These are phyloP conservation scores for Camelina laxa DNA, from an alignment of 345 rosid species.

Conservation along the genomic window DNA sequence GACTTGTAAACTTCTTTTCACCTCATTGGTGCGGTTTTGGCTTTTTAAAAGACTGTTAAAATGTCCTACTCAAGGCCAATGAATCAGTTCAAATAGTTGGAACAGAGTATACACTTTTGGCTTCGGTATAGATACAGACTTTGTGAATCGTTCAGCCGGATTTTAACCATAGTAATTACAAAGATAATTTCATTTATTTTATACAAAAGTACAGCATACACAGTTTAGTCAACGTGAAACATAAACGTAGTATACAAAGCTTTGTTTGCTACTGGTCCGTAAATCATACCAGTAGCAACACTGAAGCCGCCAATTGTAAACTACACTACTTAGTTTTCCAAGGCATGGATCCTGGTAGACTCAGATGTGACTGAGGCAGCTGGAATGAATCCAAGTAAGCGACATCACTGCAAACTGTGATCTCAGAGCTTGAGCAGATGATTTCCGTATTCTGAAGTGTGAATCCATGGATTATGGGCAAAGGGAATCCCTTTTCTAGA, in stretches of 20 bases:
- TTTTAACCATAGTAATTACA: background rate
- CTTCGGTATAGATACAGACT: background rate
- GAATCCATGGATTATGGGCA: slow-evolving; percentile 89
- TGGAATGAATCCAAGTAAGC: slow-evolving; percentile 52
- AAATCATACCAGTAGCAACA: slow-evolving; percentile 6
- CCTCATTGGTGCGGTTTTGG: slow-evolving; percentile 19
- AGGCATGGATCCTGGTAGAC: slow-evolving; percentile 16
- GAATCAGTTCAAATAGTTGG: background rate
- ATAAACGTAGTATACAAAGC: slow-evolving; percentile 34
- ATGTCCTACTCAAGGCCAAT: slow-evolving; percentile 13
- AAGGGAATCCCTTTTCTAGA: slow-evolving; percentile 77
- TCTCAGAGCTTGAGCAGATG: slow-evolving; percentile 55
- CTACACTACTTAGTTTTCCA: slow-evolving; percentile 23
- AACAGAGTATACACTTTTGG: background rate
- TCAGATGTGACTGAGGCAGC: background rate
- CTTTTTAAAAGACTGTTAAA: slow-evolving; percentile 1
- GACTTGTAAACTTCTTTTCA: slow-evolving; percentile 48
- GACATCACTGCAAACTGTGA: slow-evolving; percentile 72
- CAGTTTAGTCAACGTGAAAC: slow-evolving; percentile 13
- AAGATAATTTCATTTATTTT: slow-evolving; percentile 9
- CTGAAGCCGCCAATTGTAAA: slow-evolving; percentile 14
- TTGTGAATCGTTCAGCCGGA: background rate
- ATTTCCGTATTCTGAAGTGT: slow-evolving; percentile 70
- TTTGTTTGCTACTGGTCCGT: slow-evolving; percentile 19
- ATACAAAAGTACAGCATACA: slow-evolving; percentile 14